These are phyloP conservation scores for Aspergillus jensenii DNA, from an alignment of 2,329 filamentous ascomycete species.

Conservation along the genomic window DNA sequence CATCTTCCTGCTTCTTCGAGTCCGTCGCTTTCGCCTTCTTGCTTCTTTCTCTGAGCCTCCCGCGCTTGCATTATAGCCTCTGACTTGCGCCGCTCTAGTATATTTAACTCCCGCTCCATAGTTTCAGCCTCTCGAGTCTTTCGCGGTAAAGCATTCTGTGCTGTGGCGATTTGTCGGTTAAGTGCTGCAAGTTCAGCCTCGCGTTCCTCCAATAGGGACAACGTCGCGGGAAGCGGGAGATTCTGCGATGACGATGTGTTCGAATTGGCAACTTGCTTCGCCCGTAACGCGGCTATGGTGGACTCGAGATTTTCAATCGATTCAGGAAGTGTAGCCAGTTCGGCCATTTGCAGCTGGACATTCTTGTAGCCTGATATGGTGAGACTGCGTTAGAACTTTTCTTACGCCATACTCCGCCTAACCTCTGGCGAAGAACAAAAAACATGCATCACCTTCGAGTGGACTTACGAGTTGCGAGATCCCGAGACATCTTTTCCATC, in stretches of 20 bases:
- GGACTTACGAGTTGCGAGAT: constrained; percentile 58
- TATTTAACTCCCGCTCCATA: constrained; percentile 44
- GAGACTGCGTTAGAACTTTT: not conserved
- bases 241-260: constrained; percentile 44
- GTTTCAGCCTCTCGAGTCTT: constrained; percentile 46
- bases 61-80: constrained; percentile 48
- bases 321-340: constrained; percentile 52
- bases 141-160: constrained; percentile 45
- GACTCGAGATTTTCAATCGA: constrained; percentile 54
- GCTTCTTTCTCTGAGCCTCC: constrained; percentile 44
- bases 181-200: constrained; percentile 42
- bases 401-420: not conserved
- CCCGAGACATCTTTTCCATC: constrained; percentile 68
- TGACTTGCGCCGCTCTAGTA: constrained; percentile 45
- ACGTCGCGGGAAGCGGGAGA: constrained; percentile 41
- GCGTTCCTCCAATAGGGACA: constrained; percentile 40
- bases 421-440: not conserved
- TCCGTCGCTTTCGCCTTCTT: constrained; percentile 47
- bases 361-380: constrained; percentile 51
- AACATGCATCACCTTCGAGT: not conserved
- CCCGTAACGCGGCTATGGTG: constrained; percentile 49
- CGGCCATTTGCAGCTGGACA: constrained; percentile 52
- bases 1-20: constrained; percentile 48
- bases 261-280: constrained; percentile 64
- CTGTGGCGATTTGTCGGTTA: constrained; percentile 41